Base-by-base conservation (phyloP, 495 filamentous ascomycete species). In the Tuber melanosporum region DNA sequence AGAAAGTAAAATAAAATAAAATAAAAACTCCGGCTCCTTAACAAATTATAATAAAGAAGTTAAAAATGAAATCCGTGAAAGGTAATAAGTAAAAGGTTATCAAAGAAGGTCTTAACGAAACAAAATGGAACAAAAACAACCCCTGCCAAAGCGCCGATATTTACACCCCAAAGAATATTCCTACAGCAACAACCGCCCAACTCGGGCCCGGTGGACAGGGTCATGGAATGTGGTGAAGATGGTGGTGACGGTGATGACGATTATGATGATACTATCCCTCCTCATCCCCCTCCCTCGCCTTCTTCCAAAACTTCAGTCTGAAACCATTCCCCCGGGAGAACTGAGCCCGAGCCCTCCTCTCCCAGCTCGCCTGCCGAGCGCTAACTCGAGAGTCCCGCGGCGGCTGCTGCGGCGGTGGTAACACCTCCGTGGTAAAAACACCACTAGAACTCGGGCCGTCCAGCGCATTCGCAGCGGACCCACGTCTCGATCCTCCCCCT, bases 311-410 rank as follows among this genome's bases (percentile, higher is more conserved):
- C 71, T 44, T 66, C 26, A 82, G 45, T 19, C 45, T 74, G 3
- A 52, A 43, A 14, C 66, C 57, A 36, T 83, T 62, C 73, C 72
- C 14, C 73, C 75, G 70, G 75, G 19, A 20, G 70, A 82, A 80
- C 44, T 78, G 72, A 42, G 69, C 76, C 45, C 82, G 71, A 32
- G 71, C 76, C 45, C 78, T 83, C 71, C 71, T 73, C 46, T 83
- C 81, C 82, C 82, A 83, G 44, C 81, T 83, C 43, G 79, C 79
- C 45, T 83, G 81, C 46, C 78, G 71, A 46, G 71, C 43, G 52
- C 73, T 76, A n/a, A 70, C 36, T 10, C 44, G 73, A 10, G 57
- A 5, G 2, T 71, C 41, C 66, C 26, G 73, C 73, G 36, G 49
- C 42, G 26, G 14, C 22, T n/a, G 26, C 39, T 41, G 72, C 42